Evolutionary conservation across 2,329 filamentous ascomycete genomes (phyloP).

Genomic region (Didymella arachidicola): DNA sequence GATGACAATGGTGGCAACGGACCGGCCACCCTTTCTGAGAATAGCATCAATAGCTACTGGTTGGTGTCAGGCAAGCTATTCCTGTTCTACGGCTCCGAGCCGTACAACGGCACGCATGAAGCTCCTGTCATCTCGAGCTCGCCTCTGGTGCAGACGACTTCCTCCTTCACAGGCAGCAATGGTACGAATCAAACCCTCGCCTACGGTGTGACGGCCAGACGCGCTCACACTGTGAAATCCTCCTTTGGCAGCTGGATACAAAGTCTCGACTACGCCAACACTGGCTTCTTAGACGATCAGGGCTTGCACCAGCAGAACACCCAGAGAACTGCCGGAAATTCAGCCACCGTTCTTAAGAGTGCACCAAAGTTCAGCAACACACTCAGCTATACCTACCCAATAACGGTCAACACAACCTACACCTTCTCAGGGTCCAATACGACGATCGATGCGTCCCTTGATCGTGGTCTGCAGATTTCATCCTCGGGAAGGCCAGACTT

Average conservation of each 20-base stretch:
- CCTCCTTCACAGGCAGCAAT: conserved; percentile 4
- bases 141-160: background rate
- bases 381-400: conserved; percentile 7
- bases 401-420: conserved; percentile 6
- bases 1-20: conserved; percentile 1
- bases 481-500: conserved; percentile 6
- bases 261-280: conserved; percentile 6
- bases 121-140: conserved; percentile 3
- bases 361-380: conserved; percentile 7
- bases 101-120: conserved; percentile 8
- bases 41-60: conserved; percentile 15
- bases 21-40: conserved; percentile 1
- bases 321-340: conserved; percentile 2
- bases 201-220: conserved; percentile 7
- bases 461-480: conserved; percentile 6
- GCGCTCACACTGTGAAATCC: background rate
- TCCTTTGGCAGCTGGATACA: conserved; percentile 9
- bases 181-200: conserved; percentile 10
- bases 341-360: conserved; percentile 1
- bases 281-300: conserved; percentile 2
- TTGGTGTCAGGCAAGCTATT: conserved; percentile 10
- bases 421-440: conserved; percentile 12
- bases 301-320: conserved; percentile 1
- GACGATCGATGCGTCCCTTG: conserved; percentile 3
- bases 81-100: conserved; percentile 2